Evolutionary conservation across 768 basidiomycete genomes (phyloP).

Genomic region (Naganishia onofrii): DNA sequence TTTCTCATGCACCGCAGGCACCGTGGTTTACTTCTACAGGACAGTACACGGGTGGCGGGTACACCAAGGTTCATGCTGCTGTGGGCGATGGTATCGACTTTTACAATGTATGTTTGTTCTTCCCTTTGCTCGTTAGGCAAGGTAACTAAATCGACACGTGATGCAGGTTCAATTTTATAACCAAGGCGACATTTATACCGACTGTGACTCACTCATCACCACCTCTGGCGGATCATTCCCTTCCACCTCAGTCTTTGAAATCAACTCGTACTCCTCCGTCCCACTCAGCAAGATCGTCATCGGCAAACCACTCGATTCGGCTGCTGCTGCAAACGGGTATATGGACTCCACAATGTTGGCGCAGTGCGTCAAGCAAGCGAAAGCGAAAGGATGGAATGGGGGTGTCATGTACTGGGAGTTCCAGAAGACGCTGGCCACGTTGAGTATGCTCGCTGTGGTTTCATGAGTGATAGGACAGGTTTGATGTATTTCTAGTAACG

Average conservation of each 20-base stretch:
- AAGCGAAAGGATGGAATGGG: conserved; percentile 62
- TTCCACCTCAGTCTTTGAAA: conserved; percentile 62
- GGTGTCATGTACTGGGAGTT: conserved; percentile 54
- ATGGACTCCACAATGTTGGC: conserved; percentile 62
- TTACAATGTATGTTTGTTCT: conserved; percentile 54
- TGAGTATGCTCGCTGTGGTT: conserved; percentile 18
- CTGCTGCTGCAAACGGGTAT: conserved; percentile 61
- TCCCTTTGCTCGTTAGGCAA: conserved; percentile 13
- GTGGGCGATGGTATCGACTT: conserved; percentile 67
- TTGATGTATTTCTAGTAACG: not conserved
- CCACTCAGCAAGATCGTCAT: conserved; percentile 67
- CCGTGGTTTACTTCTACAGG: conserved; percentile 49
- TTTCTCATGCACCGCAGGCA: conserved; percentile 47
- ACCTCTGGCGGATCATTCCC: conserved; percentile 65
- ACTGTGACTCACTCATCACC: conserved; percentile 56
- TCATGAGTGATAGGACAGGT: not conserved
- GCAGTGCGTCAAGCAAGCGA: conserved; percentile 63
- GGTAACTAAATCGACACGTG: not conserved
- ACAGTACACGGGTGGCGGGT: conserved; percentile 56
- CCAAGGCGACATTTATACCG: conserved; percentile 45
- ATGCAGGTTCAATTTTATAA: conserved; percentile 51
- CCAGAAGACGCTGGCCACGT: conserved; percentile 21
- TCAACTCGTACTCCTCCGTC: conserved; percentile 61
- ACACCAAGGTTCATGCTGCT: conserved; percentile 58
- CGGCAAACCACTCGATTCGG: conserved; percentile 65